Evolutionary conservation across 805 yeast genomes (phyloP).

Genomic region (Kodamaea hsintzibuensis): DNA sequence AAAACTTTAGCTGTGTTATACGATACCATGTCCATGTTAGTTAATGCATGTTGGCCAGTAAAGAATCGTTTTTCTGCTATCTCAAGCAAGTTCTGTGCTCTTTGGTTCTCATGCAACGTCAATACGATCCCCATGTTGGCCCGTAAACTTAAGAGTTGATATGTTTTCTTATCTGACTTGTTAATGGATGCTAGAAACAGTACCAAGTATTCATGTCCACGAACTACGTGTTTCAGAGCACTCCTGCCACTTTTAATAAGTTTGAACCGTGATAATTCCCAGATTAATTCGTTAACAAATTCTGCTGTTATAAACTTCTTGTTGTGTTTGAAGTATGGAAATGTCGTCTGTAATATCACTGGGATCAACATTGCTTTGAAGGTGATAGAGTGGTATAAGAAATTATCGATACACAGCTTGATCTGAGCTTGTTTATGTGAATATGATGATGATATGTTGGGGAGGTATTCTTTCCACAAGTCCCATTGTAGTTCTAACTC

Average conservation of each 20-base stretch:
- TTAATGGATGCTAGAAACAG: background rate
- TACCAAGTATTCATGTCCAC: conserved; percentile 32
- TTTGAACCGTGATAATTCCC: conserved; percentile 27
- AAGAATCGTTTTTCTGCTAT: conserved; percentile 27
- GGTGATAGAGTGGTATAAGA: conserved; percentile 25
- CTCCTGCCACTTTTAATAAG: conserved; percentile 4
- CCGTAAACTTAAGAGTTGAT: conserved; percentile 22
- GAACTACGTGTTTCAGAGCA: conserved; percentile 16
- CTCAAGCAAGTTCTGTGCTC: conserved; percentile 28
- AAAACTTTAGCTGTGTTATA: conserved; percentile 27
- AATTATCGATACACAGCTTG: conserved; percentile 24
- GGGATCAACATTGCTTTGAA: conserved; percentile 3
- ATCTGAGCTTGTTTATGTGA: conserved; percentile 20
- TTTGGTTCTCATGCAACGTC: conserved; percentile 24
- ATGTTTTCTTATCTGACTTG: conserved; percentile 11
- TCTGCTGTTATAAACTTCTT: conserved; percentile 17
- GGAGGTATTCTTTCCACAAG: conserved; percentile 32
- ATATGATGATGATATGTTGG: conserved; percentile 23
- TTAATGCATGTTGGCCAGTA: conserved; percentile 6
- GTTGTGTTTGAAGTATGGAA: conserved; percentile 2
- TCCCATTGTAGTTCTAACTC: conserved; percentile 38
- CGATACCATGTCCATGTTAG: conserved; percentile 21
- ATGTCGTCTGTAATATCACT: background rate
- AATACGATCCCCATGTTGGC: conserved; percentile 41
- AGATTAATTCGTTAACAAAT: conserved; percentile 24